phyloP scores from a whole-genome alignment of 2,329 filamentous ascomycete genomes.

The Calonectria pseudoturangicola region DNA sequence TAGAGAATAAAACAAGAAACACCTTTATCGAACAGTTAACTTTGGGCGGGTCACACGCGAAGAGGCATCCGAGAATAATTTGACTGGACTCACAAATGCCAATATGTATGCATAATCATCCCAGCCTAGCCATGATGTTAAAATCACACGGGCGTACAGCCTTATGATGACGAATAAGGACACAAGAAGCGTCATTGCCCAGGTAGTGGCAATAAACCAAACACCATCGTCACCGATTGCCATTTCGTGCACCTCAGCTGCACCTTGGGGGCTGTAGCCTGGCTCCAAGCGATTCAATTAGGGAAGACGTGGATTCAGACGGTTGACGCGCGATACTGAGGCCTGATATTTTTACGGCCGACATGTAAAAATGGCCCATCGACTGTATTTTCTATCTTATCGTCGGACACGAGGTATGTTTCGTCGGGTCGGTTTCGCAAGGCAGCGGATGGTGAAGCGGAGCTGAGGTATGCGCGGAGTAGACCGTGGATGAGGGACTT shows the following conservation, averaged over 20 bases:
- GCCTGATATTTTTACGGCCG: too few relatives aligned
- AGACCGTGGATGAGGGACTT: too few relatives aligned
- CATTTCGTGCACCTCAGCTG: not conserved
- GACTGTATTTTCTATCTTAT: not conserved
- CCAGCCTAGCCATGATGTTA: slow-evolving; percentile 3
- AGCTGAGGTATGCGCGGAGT: too few relatives aligned
- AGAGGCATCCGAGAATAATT: not conserved
- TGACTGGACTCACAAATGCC: slow-evolving; percentile 2
- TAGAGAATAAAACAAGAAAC: not conserved
- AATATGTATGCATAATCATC: slow-evolving; percentile 15
- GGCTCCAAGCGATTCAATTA: not conserved
- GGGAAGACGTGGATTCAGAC: not conserved
- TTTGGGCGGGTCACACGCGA: not conserved
- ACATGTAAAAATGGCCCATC: too few relatives aligned
- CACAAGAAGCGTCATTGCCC: not conserved
- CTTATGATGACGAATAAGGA: not conserved
- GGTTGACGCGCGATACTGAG: too few relatives aligned
- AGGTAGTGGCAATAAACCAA: not conserved
- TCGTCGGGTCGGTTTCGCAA: not conserved
- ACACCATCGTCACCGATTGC: not conserved
- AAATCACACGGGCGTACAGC: not conserved
- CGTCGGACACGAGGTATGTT: not conserved
- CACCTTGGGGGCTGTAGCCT: too few relatives aligned
- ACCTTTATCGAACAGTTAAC: not conserved
- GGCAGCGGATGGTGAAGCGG: not conserved